These are phyloP conservation scores for Chytriomyces sp. DNA, from an alignment of 192 early-diverging fungal species.

Conservation along the genomic window DNA sequence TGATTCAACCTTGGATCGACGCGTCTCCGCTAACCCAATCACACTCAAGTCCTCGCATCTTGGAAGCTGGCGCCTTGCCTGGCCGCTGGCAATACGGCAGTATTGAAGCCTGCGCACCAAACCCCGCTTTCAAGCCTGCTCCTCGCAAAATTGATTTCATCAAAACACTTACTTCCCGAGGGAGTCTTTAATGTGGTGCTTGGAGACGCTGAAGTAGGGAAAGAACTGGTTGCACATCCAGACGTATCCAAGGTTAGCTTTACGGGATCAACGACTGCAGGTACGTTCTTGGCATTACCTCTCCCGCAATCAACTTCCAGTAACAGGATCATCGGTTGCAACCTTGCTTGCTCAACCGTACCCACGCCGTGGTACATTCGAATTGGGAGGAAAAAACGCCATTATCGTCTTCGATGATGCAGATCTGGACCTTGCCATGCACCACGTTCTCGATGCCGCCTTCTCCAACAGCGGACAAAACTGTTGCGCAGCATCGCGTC, in stretches of 20 bases:
- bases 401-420: slow-evolving; percentile 38
- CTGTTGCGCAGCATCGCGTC: slow-evolving; percentile 18
- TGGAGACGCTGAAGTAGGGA: slow-evolving; percentile 69
- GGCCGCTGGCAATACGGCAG: slow-evolving; percentile 68
- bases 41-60: slow-evolving; percentile 56
- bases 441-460: slow-evolving; percentile 12
- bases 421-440: slow-evolving; percentile 14
- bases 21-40: slow-evolving; percentile 79
- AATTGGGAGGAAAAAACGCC: slow-evolving; percentile 82
- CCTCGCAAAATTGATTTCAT: slow-evolving; percentile 11
- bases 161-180: slow-evolving; percentile 53
- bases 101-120: slow-evolving; percentile 73
- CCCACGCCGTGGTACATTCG: slow-evolving; percentile 73
- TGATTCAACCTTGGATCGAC: slow-evolving; percentile 29
- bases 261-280: slow-evolving; percentile 53
- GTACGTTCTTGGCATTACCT: neutral
- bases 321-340: slow-evolving; percentile 44
- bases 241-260: slow-evolving; percentile 69
- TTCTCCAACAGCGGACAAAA: slow-evolving; percentile 31
- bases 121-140: slow-evolving; percentile 37
- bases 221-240: slow-evolving; percentile 66
- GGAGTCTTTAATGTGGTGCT: slow-evolving; percentile 81
- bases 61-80: slow-evolving; percentile 81
- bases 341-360: slow-evolving; percentile 61
- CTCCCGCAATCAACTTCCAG: neutral